Conservation (phyloP, 2,329 filamentous ascomycete species). For the Aspergillus hortae region DNA sequence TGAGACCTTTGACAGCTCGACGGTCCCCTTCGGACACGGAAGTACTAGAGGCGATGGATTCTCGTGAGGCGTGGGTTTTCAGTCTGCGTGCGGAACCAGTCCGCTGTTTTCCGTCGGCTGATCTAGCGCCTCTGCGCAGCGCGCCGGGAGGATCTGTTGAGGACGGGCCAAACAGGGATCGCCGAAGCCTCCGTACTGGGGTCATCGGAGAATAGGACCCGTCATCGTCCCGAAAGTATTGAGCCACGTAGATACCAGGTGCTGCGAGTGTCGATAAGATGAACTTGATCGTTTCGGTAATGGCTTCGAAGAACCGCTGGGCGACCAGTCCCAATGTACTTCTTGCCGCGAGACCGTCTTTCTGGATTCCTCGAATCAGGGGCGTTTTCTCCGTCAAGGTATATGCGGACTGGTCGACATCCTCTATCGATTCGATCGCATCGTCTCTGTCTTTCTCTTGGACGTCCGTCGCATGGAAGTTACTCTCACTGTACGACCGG, state of each 20-base stretch:
- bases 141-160: conserved; percentile 18
- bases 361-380: conserved; percentile 51
- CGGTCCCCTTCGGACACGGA: conserved; percentile 55
- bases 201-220: conserved; percentile 75
- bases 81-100: conserved; percentile 29
- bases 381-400: conserved; percentile 65
- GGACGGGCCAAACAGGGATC: conserved; percentile 19
- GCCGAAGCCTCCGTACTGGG: conserved; percentile 63
- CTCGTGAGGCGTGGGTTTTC: conserved; percentile 31
- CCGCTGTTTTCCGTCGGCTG: conserved; percentile 25
- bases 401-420: conserved; percentile 27
- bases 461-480: conserved; percentile 30
- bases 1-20: conserved; percentile 18
- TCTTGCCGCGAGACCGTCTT: conserved; percentile 34
- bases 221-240: conserved; percentile 76
- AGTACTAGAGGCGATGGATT: conserved; percentile 48
- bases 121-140: conserved; percentile 20
- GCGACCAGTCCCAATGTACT: conserved; percentile 54
- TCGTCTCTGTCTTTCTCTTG: conserved; percentile 27
- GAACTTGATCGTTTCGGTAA: conserved; percentile 74
- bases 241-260: conserved; percentile 77
- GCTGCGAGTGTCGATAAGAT: conserved; percentile 74
- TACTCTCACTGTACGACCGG: conserved; percentile 43
- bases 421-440: conserved; percentile 18
- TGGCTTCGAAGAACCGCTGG: conserved; percentile 64